Evolutionary conservation across 306 rosid genomes (phyloP), one percentile per base, ranked within the genome.

Genomic region (Pueraria montana): DNA sequence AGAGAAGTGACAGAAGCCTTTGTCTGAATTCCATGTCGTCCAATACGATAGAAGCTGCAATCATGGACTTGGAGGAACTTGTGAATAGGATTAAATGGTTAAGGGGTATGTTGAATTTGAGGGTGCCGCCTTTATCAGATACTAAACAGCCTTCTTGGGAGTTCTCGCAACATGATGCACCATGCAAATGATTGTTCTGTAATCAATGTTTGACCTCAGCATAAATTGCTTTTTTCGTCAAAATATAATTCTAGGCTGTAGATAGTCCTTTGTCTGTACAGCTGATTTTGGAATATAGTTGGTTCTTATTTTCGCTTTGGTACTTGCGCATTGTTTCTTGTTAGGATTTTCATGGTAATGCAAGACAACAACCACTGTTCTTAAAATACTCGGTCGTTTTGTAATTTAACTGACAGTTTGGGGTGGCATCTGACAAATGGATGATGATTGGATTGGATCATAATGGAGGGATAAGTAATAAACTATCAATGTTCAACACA

Each of bases 11-110:
- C 66, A 79, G 23, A 65, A 55, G 71, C 69, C 71, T 88, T 8
- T 63, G 82, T 82, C 76, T 86, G 40, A 89, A 91, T 84, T 83
- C 91, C 56, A 81, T 24, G 86, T 78, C 68, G 58, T 83, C 89
- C 53, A 89, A 86, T 78, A 76, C 91, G 2, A 50, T 86, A 65
- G 99, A 90, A 66, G 91, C 86, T 65, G 86, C 94, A 61, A 40
- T 95, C 66, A 48, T 91, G 87, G 96, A 95, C 67, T 82, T 95
- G 89, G 99, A 93, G 89, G 97, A 92, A 63, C 94, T 95, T 83
- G 80, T 92, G 48, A 86, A 80, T 83, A 82, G 84, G 73, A 66
- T 93, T 38, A 95, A 93, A 83, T 91, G 96, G 98, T 87, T 89
- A 75, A 93, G 86, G 87, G 50, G 79, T 71, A 9, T 87, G 66